Base-by-base conservation (phyloP, 805 yeast species). In the Starmerella vaccinii region DNA sequence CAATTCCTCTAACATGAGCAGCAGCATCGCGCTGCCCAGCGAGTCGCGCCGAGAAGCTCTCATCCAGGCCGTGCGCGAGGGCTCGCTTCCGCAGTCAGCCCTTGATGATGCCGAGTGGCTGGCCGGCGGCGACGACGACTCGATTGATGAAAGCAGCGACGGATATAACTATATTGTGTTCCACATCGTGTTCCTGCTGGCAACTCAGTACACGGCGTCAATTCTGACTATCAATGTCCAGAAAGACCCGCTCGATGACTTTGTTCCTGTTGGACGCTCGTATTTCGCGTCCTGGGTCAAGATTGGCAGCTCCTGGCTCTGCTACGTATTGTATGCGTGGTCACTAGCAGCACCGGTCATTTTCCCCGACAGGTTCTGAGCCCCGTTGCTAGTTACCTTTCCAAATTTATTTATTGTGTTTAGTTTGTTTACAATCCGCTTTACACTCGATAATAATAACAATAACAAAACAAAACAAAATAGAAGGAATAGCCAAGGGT, bases 131-230 rank as follows among this genome's bases (percentile, higher is more conserved):
- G 76, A 73, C 29, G 57, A 45, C 34, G 55, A 49, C 18, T 51
- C 44, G 15, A 49, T 38, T 19, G 32, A 47, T 12, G 49, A 52
- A 3, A 44, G 49, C 8, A 29, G 47, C 33, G 58, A 58, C 21
- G 57, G 57, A 23, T 61, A 61, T 57, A 58, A 59, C 48, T 61
- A 61, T 37, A 47, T 59, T 5, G 69, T 90, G 43, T 92, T 92
- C 74, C 98, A 92, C 65, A 64, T 90, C 29, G 85, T 92, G 26
- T 92, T 92, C 73, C 81, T 92, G 65, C 71, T 92, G 54, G 98
- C 98, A 0, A 90, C 98, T 1, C 97, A 90, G 66, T 94, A 95
- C 77, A 88, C 89, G 39, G 96, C 97, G 0, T 87, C 96, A 0
- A 72, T 92, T 53, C 73, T 92, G 50, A 92, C 98, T 0, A 84